A percentile compares a stretch with the other conserved stretches of the same genome.
Evolutionary conservation across 306 rosid species (phyloP).

Genomic region (Luffa acutangula): DNA sequence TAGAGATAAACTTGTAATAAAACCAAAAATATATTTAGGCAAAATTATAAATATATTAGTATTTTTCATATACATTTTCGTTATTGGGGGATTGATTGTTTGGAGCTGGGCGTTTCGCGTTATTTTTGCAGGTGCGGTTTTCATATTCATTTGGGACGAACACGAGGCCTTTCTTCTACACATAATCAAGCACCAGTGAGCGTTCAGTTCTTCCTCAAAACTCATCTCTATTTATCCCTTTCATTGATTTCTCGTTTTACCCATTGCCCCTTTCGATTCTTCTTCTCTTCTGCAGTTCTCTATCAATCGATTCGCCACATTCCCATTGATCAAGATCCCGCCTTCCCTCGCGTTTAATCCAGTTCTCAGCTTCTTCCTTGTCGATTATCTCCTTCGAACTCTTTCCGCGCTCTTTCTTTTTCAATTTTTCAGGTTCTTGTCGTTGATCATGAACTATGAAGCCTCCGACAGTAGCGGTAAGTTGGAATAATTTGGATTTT

Average conservation of each 20-base stretch:
- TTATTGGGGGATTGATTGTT: neutral
- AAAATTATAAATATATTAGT: neutral
- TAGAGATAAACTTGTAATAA: too few species aligned
- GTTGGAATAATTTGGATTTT: slow-evolving; percentile 1
- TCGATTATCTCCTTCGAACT: neutral
- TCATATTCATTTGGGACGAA: neutral
- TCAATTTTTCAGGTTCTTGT: neutral
- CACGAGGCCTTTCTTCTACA: neutral
- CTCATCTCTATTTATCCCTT: neutral
- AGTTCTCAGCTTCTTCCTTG: neutral
- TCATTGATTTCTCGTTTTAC: neutral
- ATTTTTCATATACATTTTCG: neutral
- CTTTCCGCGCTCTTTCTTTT: neutral
- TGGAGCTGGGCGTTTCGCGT: neutral
- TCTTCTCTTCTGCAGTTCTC: neutral
- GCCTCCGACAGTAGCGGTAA: slow-evolving; percentile 11
- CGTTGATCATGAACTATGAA: slow-evolving; percentile 12
- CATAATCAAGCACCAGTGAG: neutral
- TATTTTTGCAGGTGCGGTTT: neutral
- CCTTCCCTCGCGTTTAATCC: neutral
- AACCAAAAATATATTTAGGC: too few species aligned
- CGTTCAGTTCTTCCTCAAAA: neutral
- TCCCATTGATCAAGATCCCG: neutral
- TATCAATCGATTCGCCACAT: neutral
- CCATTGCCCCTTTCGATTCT: neutral